A percentile compares a stretch with the other conserved stretches of the same genome.
Conservation (phyloP, 306 rosid genomes). For the Lathyrus tuberosus region DNA sequence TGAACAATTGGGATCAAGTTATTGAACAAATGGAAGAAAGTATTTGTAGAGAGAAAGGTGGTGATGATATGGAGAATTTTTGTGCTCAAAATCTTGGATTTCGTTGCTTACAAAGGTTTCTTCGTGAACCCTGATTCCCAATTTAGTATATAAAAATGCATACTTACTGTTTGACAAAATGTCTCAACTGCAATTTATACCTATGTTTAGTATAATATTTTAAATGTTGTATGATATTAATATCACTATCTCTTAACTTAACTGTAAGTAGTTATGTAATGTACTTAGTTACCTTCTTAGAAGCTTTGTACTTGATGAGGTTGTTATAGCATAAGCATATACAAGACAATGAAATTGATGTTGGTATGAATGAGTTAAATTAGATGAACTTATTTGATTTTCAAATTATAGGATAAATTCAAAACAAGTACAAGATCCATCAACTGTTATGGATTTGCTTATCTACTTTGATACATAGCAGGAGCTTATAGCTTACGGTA, state of each 20-base stretch:
- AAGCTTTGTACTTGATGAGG: neutral
- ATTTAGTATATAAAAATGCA: neutral
- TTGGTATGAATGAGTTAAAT: neutral
- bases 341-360: neutral
- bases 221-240: neutral
- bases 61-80: conserved; percentile 76
- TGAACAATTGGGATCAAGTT: conserved; percentile 66
- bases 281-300: neutral
- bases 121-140: conserved; percentile 55
- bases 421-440: conserved; percentile 33
- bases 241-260: neutral
- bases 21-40: conserved; percentile 80
- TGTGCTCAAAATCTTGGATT: conserved; percentile 73
- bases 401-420: conserved; percentile 3
- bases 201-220: neutral
- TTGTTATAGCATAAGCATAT: conserved; percentile 4
- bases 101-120: conserved; percentile 88
- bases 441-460: conserved; percentile 19
- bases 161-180: neutral
- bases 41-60: conserved; percentile 77
- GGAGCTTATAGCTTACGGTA: no score
- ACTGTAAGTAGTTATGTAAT: neutral
- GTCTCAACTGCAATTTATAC: neutral
- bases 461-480: no score
- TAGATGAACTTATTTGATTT: conserved; percentile 6